phyloP scores from a whole-genome alignment of 2,329 filamentous ascomycete species.

The Botrytis aclada region DNA sequence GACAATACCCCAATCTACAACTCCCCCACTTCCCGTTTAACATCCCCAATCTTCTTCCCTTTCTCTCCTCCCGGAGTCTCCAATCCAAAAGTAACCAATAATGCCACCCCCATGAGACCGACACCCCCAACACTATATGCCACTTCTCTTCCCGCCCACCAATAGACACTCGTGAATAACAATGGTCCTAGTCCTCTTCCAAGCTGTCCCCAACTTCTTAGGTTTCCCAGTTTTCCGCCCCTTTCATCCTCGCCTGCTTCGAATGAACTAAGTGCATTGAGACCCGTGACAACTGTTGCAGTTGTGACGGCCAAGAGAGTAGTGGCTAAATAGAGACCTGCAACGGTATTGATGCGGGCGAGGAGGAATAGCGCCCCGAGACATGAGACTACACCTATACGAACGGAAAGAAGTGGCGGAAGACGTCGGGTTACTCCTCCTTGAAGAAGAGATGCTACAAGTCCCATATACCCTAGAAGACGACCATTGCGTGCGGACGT shows the following conservation, averaged over 20 bases:
- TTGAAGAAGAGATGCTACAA: slow-evolving; percentile 89
- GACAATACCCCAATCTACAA: slow-evolving; percentile 18
- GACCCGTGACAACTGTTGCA: slow-evolving; percentile 88
- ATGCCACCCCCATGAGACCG: slow-evolving; percentile 73
- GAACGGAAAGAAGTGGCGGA: slow-evolving; percentile 75
- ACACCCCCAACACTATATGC: slow-evolving; percentile 79
- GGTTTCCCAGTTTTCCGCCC: slow-evolving; percentile 79
- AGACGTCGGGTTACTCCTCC: slow-evolving; percentile 86
- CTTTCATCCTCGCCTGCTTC: slow-evolving; percentile 78
- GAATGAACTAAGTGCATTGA: slow-evolving; percentile 89
- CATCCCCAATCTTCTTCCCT: slow-evolving; percentile 32
- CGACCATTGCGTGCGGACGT: slow-evolving; percentile 76
- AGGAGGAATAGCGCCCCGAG: slow-evolving; percentile 78
- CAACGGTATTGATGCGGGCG: slow-evolving; percentile 62
- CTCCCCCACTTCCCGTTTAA: slow-evolving; percentile 21
- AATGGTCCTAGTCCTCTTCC: slow-evolving; percentile 84
- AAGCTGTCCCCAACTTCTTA: slow-evolving; percentile 80
- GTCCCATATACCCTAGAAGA: slow-evolving; percentile 84
- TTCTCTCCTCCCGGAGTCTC: slow-evolving; percentile 43
- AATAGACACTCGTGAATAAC: slow-evolving; percentile 92
- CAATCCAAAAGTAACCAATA: slow-evolving; percentile 67
- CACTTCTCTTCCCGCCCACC: slow-evolving; percentile 90
- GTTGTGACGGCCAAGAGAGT: slow-evolving; percentile 84
- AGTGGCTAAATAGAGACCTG: slow-evolving; percentile 75
- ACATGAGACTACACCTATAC: slow-evolving; percentile 74